phyloP scores from a whole-genome alignment of 352 stramenopile species.

The Globisporangium radiosum region DNA sequence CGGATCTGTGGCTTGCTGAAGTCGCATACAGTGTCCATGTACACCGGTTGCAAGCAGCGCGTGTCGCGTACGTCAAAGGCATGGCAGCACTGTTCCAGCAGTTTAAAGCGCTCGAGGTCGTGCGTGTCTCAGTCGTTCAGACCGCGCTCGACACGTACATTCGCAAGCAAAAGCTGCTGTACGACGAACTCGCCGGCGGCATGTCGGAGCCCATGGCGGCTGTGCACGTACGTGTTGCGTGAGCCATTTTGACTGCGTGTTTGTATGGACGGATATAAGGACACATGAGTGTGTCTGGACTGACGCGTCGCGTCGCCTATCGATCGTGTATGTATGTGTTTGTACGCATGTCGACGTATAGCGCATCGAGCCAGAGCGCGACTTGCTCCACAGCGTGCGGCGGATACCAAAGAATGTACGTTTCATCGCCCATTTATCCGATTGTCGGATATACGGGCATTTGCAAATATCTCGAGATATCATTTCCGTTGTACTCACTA shows the following conservation, averaged over 20 bases:
- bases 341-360: constrained; percentile 8
- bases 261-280: too few relatives aligned
- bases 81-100: constrained; percentile 78
- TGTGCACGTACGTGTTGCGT: constrained; percentile 32
- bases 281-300: too few relatives aligned
- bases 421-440: not conserved
- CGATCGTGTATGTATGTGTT: not conserved
- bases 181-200: constrained; percentile 54
- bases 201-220: constrained; percentile 62
- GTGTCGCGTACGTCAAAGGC: constrained; percentile 77
- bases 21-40: constrained; percentile 71
- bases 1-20: constrained; percentile 69
- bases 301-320: not conserved
- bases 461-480: too few relatives aligned
- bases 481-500: too few relatives aligned
- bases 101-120: constrained; percentile 76
- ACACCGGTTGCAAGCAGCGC: constrained; percentile 48
- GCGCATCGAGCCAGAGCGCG: constrained; percentile 71
- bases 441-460: too few relatives aligned
- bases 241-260: too few relatives aligned
- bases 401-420: constrained; percentile 82
- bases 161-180: constrained; percentile 77
- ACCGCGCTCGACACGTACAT: constrained; percentile 71
- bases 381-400: constrained; percentile 69
- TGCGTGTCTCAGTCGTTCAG: constrained; percentile 65